A percentile compares a stretch with the other conserved stretches of the same genome.
phyloP scores from a whole-genome alignment of 1,284 basidiomycete genomes.

The Anthracocystis setariae region DNA sequence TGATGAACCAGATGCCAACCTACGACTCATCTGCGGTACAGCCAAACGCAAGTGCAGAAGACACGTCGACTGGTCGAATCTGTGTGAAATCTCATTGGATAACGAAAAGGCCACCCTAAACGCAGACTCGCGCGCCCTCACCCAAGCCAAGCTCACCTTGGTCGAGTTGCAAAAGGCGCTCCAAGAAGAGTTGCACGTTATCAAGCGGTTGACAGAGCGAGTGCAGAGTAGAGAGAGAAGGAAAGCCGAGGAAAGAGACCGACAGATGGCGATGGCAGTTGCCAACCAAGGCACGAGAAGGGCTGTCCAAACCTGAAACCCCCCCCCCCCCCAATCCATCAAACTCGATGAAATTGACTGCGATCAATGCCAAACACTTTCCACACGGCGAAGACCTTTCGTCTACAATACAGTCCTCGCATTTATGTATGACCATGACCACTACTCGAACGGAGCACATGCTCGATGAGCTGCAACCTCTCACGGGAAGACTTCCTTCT shows the following conservation, averaged over 20 bases:
- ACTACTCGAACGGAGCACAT: conserved; percentile 4
- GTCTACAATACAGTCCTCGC: too few relatives aligned
- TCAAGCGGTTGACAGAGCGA: background rate
- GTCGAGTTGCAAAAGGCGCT: conserved; percentile 7
- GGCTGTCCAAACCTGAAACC: background rate
- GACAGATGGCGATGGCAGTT: conserved; percentile 21
- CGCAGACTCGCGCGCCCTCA: conserved; percentile 25
- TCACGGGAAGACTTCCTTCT: conserved; percentile 38
- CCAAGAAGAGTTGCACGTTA: conserved; percentile 9
- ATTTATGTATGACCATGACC: background rate
- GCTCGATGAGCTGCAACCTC: conserved; percentile 27
- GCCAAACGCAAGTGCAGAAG: conserved; percentile 45
- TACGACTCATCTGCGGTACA: conserved; percentile 17
- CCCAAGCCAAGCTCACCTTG: conserved; percentile 20
- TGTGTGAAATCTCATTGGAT: conserved; percentile 36
- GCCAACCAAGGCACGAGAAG: conserved; percentile 19
- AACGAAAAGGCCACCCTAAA: conserved; percentile 36
- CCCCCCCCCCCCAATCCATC: too few relatives aligned
- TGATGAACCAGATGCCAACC: background rate
- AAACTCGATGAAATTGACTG: too few relatives aligned
- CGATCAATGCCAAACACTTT: too few relatives aligned
- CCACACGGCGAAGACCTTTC: too few relatives aligned
- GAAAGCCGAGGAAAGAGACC: conserved; percentile 23
- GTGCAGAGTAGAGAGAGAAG: conserved; percentile 9
- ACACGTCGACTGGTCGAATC: conserved; percentile 46